A percentile compares a stretch with the other conserved stretches of the same genome.
phyloP scores from a whole-genome alignment of 768 basidiomycete species.

The Pulveroboletus sp. region DNA sequence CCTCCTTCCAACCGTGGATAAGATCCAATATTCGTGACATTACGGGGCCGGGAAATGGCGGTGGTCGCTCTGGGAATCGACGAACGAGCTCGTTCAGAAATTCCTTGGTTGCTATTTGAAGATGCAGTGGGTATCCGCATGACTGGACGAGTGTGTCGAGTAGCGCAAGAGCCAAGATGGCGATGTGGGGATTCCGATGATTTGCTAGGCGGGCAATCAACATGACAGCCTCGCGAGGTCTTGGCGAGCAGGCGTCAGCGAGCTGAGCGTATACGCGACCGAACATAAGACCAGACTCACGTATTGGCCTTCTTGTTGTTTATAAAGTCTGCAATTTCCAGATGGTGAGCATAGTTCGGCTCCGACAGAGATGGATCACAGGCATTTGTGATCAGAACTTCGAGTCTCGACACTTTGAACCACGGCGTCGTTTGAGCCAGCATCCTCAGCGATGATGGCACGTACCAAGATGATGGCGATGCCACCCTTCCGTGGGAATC shows the following conservation, averaged over 20 bases:
- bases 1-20: slow-evolving; percentile 92
- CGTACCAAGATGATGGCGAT: too few relatives aligned
- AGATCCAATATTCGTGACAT: slow-evolving; percentile 93
- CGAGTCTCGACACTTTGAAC: slow-evolving; percentile 58
- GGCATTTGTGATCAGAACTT: slow-evolving; percentile 72
- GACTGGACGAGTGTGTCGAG: slow-evolving; percentile 91
- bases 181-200: slow-evolving; percentile 88
- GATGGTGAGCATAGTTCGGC: slow-evolving; percentile 87
- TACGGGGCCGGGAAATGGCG: slow-evolving; percentile 89
- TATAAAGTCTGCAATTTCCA: slow-evolving; percentile 92
- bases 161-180: slow-evolving; percentile 78
- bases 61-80: slow-evolving; percentile 95
- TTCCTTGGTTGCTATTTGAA: slow-evolving; percentile 96
- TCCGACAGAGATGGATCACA: slow-evolving; percentile 84
- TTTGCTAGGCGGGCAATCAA: slow-evolving; percentile 79
- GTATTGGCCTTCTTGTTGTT: slow-evolving; percentile 96
- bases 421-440: slow-evolving; percentile 50
- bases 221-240: slow-evolving; percentile 91
- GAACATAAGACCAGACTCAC: slow-evolving; percentile 41
- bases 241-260: slow-evolving; percentile 28
- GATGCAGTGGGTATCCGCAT: slow-evolving; percentile 96
- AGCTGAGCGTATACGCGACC: background rate
- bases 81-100: slow-evolving; percentile 98
- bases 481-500: too few relatives aligned
- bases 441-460: slow-evolving; percentile 25